Percentiles rank a stretch among this genome's conserved stretches.
Evolutionary conservation across 2,329 filamentous ascomycete species (phyloP).

Genomic region (Pestalotiopsis sp.): DNA sequence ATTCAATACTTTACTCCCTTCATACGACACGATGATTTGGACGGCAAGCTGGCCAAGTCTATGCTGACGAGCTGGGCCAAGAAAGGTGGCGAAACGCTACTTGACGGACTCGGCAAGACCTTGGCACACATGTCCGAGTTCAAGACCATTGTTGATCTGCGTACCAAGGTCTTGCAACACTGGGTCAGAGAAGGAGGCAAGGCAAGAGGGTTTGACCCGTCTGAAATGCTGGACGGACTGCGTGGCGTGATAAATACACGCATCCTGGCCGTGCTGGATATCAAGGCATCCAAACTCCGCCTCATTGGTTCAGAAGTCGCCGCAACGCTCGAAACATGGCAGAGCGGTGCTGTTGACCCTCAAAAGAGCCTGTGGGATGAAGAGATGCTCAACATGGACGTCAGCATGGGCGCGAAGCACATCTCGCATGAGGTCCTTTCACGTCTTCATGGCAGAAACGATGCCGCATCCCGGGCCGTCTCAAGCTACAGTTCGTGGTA

Average conservation of each 20-base stretch:
- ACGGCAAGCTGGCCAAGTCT: slow-evolving; percentile 58
- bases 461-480: slow-evolving; percentile 62
- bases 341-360: slow-evolving; percentile 49
- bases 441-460: slow-evolving; percentile 71
- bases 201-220: slow-evolving; percentile 65
- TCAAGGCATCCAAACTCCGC: slow-evolving; percentile 63
- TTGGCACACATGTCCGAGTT: slow-evolving; percentile 65
- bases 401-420: slow-evolving; percentile 61
- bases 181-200: slow-evolving; percentile 73
- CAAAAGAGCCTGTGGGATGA: slow-evolving; percentile 67
- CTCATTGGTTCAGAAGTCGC: slow-evolving; percentile 66
- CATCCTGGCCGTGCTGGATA: slow-evolving; percentile 62
- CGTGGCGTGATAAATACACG: slow-evolving; percentile 69
- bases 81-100: slow-evolving; percentile 57
- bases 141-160: slow-evolving; percentile 66
- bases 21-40: slow-evolving; percentile 77
- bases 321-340: slow-evolving; percentile 61
- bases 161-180: slow-evolving; percentile 68
- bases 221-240: slow-evolving; percentile 67
- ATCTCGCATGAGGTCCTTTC: slow-evolving; percentile 72
- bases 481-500: slow-evolving; percentile 72
- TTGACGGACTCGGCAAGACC: slow-evolving; percentile 61
- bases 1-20: slow-evolving; percentile 85
- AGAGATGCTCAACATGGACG: slow-evolving; percentile 63
- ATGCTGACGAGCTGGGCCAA: slow-evolving; percentile 65